Evolutionary conservation across 345 rosid genomes (phyloP), one percentile per base, ranked within the genome.

Genomic region (Gossypium thurberi): DNA sequence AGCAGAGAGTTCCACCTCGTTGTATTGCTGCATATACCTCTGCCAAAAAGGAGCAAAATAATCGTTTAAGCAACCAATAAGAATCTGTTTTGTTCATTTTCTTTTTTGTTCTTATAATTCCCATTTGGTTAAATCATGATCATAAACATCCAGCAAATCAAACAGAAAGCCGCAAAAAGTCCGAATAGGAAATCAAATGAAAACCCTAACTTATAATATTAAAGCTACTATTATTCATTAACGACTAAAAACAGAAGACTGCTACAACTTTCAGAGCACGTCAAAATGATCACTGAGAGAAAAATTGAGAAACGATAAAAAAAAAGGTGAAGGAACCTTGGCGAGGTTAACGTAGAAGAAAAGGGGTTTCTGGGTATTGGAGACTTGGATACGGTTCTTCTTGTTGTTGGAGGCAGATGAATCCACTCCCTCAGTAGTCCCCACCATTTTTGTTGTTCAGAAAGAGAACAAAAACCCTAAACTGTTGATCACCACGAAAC

Each of bases 271-370:
- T 46, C 28, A 17, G 20, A 28, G 18, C 14, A 77, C 37, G 17
- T 33, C 48, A 70, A 74, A 55, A 8, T 25, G 9, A 59, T 72
- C 18, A 72, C 4, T n/a, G n/a, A 37, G 37, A 67, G 25, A 43
- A 18, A 25, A 13, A 6, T 17, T n/a, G 33, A 43, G 23, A 78
- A 42, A 23, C 0, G 17, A 7, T 3, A 44, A 5, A 17, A n/a
- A 15, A 48, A 25, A 8, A 20, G 18, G 23, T 23, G 33, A 10
- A 53, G 20, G 21, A 20, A 85, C 90, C 94, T 89, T 89, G 81
- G 92, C 90, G 82, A 89, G 91, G 75, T 89, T 87, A 71, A 87
- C 94, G 50, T 87, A 89, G 88, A 89, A 89, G 78, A 87, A 89
- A 65, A 87, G 88, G 18, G 91, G 93, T 55, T 86, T 87, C 69